A percentile compares a stretch with the other conserved stretches of the same genome.
These are phyloP conservation scores for Tylopilus subfusipes DNA, from an alignment of 768 basidiomycete species.

Conservation along the genomic window DNA sequence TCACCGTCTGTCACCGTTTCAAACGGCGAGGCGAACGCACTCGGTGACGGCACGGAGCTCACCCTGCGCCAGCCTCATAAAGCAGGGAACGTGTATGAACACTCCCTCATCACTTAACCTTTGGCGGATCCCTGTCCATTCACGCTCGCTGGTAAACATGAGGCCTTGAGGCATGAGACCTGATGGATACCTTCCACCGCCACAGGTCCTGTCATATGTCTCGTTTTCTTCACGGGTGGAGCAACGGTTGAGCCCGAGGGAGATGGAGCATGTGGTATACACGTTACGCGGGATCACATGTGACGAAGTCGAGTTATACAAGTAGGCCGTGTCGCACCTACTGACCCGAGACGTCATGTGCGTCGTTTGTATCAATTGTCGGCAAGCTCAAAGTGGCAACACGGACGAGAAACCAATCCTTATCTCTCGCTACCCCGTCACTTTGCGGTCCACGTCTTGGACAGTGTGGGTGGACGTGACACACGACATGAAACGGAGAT, in stretches of 20 bases:
- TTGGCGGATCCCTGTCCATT: too few species aligned
- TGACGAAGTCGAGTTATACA: background rate
- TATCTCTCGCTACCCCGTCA: constrained; percentile 1
- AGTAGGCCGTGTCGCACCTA: too few species aligned
- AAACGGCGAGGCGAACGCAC: too few species aligned
- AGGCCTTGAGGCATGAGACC: background rate
- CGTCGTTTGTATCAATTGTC: background rate
- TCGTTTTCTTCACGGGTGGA: background rate
- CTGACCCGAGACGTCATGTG: background rate
- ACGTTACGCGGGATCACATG: background rate
- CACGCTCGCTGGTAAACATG: background rate
- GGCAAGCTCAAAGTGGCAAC: background rate
- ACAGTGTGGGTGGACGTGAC: background rate
- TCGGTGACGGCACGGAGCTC: too few species aligned
- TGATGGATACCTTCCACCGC: background rate
- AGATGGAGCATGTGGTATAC: background rate
- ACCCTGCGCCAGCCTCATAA: too few species aligned
- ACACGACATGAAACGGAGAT: constrained; percentile 9
- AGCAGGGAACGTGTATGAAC: too few species aligned
- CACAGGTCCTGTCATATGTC: background rate
- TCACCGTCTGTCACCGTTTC: too few species aligned
- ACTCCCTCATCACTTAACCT: too few species aligned
- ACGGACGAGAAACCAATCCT: background rate
- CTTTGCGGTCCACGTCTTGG: background rate
- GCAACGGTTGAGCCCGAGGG: background rate